Evolutionary conservation across 768 basidiomycete genomes (phyloP), one percentile per base, ranked within the genome.

Genomic region (Guyanaporus albipodus): DNA sequence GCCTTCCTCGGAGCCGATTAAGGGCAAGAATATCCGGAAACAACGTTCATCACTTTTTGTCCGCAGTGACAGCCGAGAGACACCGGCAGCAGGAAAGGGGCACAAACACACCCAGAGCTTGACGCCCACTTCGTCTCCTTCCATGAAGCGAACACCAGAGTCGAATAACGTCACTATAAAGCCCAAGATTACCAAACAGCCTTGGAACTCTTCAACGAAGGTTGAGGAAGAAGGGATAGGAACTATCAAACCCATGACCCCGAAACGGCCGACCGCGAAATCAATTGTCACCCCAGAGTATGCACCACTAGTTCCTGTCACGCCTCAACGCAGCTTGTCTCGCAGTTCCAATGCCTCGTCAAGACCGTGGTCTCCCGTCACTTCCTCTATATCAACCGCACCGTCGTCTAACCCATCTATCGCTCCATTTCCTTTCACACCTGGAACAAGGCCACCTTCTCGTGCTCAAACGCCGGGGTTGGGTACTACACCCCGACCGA

Each of bases 121-220:
- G 38, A 87, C 83, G 0, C 85, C 87, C 15, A 83, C 85, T 19
- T 76, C 82, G 10, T 81, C 85, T 6, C 81, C 85, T 39, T 61
- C 64, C 21, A 11, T 18, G 23, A 58, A 64, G 48, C 74, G 67
- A 33, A 28, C 33, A 2, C 48, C 67, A 24, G 72, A 76, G 49
- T 54, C 63, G n/a, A 65, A 61, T 24, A 67, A 64, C 47, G 49
- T 69, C 11, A 75, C 75, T 29, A 52, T 73, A 39, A 79, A 77
- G 56, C 58, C 53, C 42, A 65, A 62, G 44, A 21, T 66, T 46
- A 38, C 54, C 27, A 77, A 78, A 54, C 81, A 80, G 49, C 71
- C 67, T 27, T 92, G 90, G 90, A 92, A 92, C 59, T 76, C 83
- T 53, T 91, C 88, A 5, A 91, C 88, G 1, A 87, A 73, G 57